Evolutionary conservation across 306 rosid species (phyloP).

Genomic region (Acacia crassicarpa): DNA sequence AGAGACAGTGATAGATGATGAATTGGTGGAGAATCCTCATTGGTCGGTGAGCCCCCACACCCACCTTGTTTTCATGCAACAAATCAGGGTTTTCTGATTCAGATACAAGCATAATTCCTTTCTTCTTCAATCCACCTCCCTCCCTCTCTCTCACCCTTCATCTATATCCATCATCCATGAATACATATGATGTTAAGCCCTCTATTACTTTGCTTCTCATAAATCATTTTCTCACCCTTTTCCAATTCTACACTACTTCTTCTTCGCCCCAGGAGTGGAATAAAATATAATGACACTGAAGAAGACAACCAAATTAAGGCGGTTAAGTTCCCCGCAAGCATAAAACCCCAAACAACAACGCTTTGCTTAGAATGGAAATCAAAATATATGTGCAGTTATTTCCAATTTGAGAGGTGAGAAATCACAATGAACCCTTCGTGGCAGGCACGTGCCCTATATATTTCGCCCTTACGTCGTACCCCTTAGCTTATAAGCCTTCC

Average conservation of each 20-base stretch:
- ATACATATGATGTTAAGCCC: neutral
- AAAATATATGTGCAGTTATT: neutral
- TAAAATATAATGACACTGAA: conserved; percentile 8
- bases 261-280: neutral
- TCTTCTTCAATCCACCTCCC: neutral
- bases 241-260: conserved; percentile 21
- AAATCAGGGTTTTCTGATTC: conserved; percentile 54
- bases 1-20: conserved; percentile 29
- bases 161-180: neutral
- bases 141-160: neutral
- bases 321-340: conserved; percentile 53
- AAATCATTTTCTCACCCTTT: conserved; percentile 36
- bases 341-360: conserved; percentile 40
- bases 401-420: neutral
- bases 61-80: conserved; percentile 63
- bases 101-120: conserved; percentile 31
- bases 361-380: conserved; percentile 66
- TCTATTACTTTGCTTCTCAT: conserved; percentile 29
- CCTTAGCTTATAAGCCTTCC: conserved; percentile 16
- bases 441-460: neutral
- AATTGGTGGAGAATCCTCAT: conserved; percentile 46
- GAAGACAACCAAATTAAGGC: conserved; percentile 23
- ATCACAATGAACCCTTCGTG: neutral
- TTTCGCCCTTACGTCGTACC: neutral
- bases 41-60: conserved; percentile 48